Base-by-base conservation (phyloP, 345 rosid genomes). In the Aquilaria sinensis region DNA sequence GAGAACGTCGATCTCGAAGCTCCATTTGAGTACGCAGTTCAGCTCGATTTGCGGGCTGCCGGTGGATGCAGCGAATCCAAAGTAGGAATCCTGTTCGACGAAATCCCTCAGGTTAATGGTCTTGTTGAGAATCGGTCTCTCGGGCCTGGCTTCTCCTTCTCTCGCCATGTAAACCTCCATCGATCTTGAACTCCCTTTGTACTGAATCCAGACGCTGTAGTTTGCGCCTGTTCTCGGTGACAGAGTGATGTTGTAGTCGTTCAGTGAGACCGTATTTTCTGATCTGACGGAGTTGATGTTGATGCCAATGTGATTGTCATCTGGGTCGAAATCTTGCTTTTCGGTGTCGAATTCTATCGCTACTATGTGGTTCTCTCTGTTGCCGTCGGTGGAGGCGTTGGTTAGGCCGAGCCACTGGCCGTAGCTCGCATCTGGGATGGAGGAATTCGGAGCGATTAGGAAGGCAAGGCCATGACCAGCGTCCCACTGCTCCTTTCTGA, bases 271-370 rank as follows among this genome's bases (percentile, higher is more conserved):
- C 29, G 31, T 49, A 3, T 51, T 46, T 6, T 0, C 9, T 2
- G 86, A 85, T 7, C 9, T 15, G 34, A 81, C 61, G 5, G 82
- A 67, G 67, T 81, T 80, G 64, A 81, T 65, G 58, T 83, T 61
- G 48, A 85, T 80, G 11, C 83, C 86, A 16, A 83, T 48, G 66
- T 83, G 88, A 62, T 79, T 83, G 53, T 62, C 73, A 37, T 77
- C 77, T 1, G 82, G 85, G 49, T 82, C 90, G 23, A 71, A 74
- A 16, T 57, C 74, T 45, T 85, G 77, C 74, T 70, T 64, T 10
- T 57, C 50, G 0, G 91, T 85, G 68, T 78, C 84, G 16, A 85
- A 74, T 67, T 81, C 88, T 0, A 85, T 56, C 53, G 86, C 91
- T 3, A 83, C 37, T 7, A 77, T 33, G 15, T 67, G 63, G 59